These are phyloP conservation scores for Malassezia nana DNA, from an alignment of 1,284 basidiomycete species.

Conservation along the genomic window DNA sequence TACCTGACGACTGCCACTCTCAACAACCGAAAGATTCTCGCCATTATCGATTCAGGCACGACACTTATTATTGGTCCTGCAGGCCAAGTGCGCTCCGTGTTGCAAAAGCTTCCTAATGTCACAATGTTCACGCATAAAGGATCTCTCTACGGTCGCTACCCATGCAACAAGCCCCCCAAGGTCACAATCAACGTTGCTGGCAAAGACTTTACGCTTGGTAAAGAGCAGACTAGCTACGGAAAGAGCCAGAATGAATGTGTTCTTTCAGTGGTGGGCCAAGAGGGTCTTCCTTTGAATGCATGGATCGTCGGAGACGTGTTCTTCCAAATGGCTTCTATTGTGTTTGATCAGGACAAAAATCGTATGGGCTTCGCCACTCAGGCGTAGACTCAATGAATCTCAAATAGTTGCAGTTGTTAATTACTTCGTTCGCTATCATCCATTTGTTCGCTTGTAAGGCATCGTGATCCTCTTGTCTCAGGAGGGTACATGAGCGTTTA, in stretches of 20 bases:
- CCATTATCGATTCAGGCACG: conserved; percentile 57
- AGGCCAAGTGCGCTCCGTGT: conserved; percentile 49
- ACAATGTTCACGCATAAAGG: conserved; percentile 45
- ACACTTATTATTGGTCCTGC: conserved; percentile 50
- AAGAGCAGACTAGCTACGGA: conserved; percentile 27
- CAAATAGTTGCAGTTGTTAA: too few relatives aligned
- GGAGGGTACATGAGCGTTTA: too few relatives aligned
- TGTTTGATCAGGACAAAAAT: conserved; percentile 49
- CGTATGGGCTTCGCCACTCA: conserved; percentile 50
- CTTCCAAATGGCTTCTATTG: conserved; percentile 40
- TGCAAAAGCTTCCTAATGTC: conserved; percentile 51
- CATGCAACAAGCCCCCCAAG: conserved; percentile 36
- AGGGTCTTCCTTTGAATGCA: conserved; percentile 37
- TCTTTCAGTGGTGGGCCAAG: conserved; percentile 41
- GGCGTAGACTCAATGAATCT: not conserved
- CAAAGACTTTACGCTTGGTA: conserved; percentile 24
- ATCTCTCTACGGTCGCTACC: conserved; percentile 34
- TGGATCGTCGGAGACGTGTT: conserved; percentile 50
- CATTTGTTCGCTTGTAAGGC: too few relatives aligned
- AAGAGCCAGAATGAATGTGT: conserved; percentile 33
- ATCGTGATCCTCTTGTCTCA: too few relatives aligned
- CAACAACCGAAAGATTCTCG: conserved; percentile 42
- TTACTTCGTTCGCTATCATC: too few relatives aligned
- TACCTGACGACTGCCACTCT: conserved; percentile 35
- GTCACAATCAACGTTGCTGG: conserved; percentile 47